A percentile compares a stretch with the other conserved stretches of the same genome.
Evolutionary conservation across 371 early-diverging fungal species (phyloP).

Genomic region (Capniomyces stellatus): DNA sequence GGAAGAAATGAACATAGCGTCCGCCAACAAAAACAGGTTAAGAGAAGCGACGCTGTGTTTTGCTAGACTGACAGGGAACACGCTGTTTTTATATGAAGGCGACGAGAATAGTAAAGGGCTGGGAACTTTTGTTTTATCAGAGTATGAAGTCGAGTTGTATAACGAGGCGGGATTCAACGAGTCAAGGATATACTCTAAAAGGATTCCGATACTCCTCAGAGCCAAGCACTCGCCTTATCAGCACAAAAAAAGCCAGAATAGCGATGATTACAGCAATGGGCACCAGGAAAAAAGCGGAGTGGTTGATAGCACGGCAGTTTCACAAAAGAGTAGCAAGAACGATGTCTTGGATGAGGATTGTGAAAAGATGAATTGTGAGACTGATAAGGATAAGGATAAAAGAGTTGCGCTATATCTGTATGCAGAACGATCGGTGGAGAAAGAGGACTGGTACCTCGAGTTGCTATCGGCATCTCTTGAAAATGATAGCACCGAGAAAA

Average conservation of each 20-base stretch:
- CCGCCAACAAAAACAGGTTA: background rate
- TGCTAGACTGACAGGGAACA: background rate
- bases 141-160: background rate
- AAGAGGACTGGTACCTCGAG: background rate
- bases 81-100: background rate
- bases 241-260: too few relatives aligned
- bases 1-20: background rate
- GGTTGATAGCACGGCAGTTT: background rate
- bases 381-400: background rate
- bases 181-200: background rate
- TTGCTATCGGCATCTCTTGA: background rate
- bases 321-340: background rate
- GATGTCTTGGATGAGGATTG: background rate
- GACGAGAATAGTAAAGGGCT: background rate
- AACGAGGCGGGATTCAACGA: background rate
- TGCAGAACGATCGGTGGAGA: background rate
- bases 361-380: background rate
- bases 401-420: background rate
- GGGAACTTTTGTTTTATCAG: background rate
- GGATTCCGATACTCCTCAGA: background rate
- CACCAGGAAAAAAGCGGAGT: background rate
- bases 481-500: background rate
- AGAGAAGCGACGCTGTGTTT: background rate
- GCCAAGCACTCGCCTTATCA: background rate
- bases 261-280: too few relatives aligned